phyloP scores from a whole-genome alignment of 1,284 basidiomycete genomes.

The Filobasidium uniguttulatum region DNA sequence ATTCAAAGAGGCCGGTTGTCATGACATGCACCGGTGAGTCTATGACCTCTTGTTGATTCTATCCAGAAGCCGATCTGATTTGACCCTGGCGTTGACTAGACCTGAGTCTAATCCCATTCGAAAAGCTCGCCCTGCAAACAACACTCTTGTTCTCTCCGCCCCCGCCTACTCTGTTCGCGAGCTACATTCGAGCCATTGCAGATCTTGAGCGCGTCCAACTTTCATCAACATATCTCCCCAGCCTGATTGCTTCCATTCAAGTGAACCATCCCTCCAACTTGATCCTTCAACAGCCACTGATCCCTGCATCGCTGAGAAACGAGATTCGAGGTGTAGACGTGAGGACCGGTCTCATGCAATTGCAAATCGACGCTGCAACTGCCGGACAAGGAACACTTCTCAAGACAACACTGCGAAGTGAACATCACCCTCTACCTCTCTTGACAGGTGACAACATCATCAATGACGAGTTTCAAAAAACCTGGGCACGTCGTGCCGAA shows the following conservation, averaged over 20 bases:
- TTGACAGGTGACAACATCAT: too few relatives aligned
- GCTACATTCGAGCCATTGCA: slow-evolving; percentile 5
- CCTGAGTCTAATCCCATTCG: slow-evolving; percentile 51
- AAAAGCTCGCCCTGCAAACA: slow-evolving; percentile 62
- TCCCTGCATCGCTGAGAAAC: neutral
- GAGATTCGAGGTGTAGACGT: slow-evolving; percentile 10
- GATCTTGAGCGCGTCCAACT: neutral
- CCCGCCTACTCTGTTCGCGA: slow-evolving; percentile 21
- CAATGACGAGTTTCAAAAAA: too few relatives aligned
- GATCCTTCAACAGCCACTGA: slow-evolving; percentile 1
- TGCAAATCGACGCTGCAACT: slow-evolving; percentile 5
- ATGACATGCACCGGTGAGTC: slow-evolving; percentile 79
- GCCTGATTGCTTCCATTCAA: neutral
- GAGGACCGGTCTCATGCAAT: slow-evolving; percentile 8
- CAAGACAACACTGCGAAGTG: too few relatives aligned
- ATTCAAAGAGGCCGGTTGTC: slow-evolving; percentile 70
- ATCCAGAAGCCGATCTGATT: slow-evolving; percentile 20
- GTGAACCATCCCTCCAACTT: neutral
- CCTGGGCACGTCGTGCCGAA: too few relatives aligned
- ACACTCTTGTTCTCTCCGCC: slow-evolving; percentile 55
- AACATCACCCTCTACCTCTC: too few relatives aligned
- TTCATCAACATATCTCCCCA: neutral
- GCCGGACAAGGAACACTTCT: neutral
- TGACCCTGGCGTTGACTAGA: slow-evolving; percentile 42
- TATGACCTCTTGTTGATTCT: slow-evolving; percentile 15